Conservation (phyloP, 805 yeast species). For the Candida palmyrensis region DNA sequence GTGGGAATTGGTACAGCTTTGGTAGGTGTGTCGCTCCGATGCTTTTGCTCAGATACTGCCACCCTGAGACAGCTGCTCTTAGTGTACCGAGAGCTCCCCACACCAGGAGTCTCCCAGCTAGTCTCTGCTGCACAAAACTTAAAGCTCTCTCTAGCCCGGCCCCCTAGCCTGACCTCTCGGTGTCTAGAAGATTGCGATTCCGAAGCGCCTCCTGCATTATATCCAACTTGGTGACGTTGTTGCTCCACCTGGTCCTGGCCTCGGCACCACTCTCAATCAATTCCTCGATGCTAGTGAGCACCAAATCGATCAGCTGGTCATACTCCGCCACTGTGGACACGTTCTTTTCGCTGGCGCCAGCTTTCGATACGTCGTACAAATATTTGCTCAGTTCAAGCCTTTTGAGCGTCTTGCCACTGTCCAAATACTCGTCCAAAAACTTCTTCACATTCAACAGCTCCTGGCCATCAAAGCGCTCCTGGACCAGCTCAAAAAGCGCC, state of each 20-base stretch:
- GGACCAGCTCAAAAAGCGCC: constrained; percentile 14
- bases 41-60: no score
- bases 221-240: constrained; percentile 28
- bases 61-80: no score
- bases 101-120: no score
- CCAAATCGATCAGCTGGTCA: constrained; percentile 21
- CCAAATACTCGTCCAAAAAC: constrained; percentile 17
- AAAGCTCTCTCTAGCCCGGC: no score
- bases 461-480: constrained; percentile 8
- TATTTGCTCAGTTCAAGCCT: constrained; percentile 15
- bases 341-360: constrained; percentile 16
- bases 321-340: constrained; percentile 22
- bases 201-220: constrained; percentile 17
- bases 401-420: constrained; percentile 15
- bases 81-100: no score
- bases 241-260: constrained; percentile 30
- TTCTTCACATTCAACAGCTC: constrained; percentile 9
- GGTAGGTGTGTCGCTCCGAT: not conserved
- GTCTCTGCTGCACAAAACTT: no score
- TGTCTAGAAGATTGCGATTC: not conserved
- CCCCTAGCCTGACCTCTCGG: no score
- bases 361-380: constrained; percentile 19
- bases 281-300: constrained; percentile 21
- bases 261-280: constrained; percentile 26
- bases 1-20: not conserved